These are phyloP conservation scores for Aristolochia californica DNA, from an alignment of 164 flowering plant genomes.

Conservation along the genomic window DNA sequence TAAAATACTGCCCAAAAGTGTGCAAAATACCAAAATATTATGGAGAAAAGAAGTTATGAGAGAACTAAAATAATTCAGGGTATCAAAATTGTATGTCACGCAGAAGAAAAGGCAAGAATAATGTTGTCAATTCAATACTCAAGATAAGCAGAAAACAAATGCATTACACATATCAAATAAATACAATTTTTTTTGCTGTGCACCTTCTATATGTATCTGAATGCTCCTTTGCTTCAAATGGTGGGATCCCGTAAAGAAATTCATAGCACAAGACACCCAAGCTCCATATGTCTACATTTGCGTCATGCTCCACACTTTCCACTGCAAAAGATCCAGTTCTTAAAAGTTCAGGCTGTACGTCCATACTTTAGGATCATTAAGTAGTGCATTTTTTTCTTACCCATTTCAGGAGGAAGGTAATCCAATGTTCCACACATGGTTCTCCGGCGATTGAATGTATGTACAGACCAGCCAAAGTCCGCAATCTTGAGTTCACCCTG, in stretches of 20 bases:
- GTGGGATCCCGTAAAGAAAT: slow-evolving; percentile 91
- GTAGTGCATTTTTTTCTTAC: slow-evolving; percentile 21
- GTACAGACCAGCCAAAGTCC: slow-evolving; percentile 99
- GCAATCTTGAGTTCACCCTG: slow-evolving; percentile 97
- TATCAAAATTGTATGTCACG: not conserved
- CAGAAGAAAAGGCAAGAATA: not conserved
- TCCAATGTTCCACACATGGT: slow-evolving; percentile 99
- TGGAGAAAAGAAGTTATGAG: not conserved
- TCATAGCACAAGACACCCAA: slow-evolving; percentile 90
- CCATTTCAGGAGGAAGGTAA: slow-evolving; percentile 99
- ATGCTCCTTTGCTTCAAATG: slow-evolving; percentile 95
- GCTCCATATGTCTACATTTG: slow-evolving; percentile 96
- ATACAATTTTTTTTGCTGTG: not conserved
- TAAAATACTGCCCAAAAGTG: too few species aligned
- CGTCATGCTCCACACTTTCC: slow-evolving; percentile 95
- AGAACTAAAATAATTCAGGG: not conserved
- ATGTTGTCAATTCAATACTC: too few species aligned
- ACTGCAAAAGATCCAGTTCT: slow-evolving; percentile 28
- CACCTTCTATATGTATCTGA: slow-evolving; percentile 95
- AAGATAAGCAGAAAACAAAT: too few species aligned
- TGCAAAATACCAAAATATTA: not conserved
- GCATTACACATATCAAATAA: too few species aligned
- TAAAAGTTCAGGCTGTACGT: not conserved
- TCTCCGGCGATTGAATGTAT: slow-evolving; percentile 82
- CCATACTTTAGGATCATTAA: too few species aligned